Evolutionary conservation across 352 stramenopile genomes (phyloP).

Genomic region (Globisporangium nunn): DNA sequence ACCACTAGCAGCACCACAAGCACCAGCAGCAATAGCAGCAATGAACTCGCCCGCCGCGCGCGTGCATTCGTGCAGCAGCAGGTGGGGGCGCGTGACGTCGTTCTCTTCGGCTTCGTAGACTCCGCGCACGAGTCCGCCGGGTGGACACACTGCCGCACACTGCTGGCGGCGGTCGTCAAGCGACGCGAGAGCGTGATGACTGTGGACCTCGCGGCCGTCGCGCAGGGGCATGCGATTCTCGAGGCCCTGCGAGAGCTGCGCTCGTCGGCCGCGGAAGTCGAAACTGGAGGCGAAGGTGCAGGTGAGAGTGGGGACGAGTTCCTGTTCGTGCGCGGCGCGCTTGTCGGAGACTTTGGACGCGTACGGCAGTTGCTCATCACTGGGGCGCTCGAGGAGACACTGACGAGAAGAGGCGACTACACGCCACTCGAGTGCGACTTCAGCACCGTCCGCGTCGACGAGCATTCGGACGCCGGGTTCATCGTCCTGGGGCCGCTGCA

Average conservation of each 20-base stretch:
- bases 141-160: constrained; percentile 1
- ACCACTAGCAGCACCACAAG: no score
- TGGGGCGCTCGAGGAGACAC: constrained; percentile 7
- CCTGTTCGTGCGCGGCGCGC: constrained; percentile 17
- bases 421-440: constrained; percentile 11
- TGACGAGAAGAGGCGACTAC: background rate
- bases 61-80: constrained; percentile 6
- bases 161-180: constrained; percentile 2
- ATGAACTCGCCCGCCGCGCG: background rate
- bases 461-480: constrained; percentile 18
- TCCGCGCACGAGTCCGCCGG: background rate
- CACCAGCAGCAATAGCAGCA: background rate
- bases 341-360: constrained; percentile 14
- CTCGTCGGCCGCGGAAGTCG: background rate
- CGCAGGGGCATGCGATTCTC: constrained; percentile 20
- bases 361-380: constrained; percentile 16
- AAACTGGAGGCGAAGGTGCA: no score
- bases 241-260: constrained; percentile 10
- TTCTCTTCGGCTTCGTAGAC: constrained; percentile 12
- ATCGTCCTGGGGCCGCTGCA: constrained; percentile 20
- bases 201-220: constrained; percentile 21
- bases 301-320: constrained; percentile 13
- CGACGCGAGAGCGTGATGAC: background rate
- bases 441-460: constrained; percentile 18
- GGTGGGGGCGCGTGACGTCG: constrained; percentile 5